These are phyloP conservation scores for Nitzschia sp. DNA, from an alignment of 108 stramenopile species.

Conservation along the genomic window DNA sequence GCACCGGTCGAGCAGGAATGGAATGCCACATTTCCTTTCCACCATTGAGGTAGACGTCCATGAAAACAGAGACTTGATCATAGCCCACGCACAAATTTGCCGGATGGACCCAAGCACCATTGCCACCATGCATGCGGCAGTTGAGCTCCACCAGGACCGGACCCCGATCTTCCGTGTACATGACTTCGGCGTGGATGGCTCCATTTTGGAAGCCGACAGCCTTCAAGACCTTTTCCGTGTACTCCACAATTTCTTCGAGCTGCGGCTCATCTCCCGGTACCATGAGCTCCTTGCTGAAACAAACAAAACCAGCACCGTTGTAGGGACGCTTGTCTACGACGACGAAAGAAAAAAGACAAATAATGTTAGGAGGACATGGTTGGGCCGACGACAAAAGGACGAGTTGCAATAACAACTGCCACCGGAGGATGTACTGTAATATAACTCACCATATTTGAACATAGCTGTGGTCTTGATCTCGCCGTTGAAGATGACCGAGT, in stretches of 20 bases:
- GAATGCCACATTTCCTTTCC: not conserved
- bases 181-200: slow-evolving; percentile 53
- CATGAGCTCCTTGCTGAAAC: slow-evolving; percentile 39
- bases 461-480: slow-evolving; percentile 86
- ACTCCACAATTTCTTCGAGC: slow-evolving; percentile 14
- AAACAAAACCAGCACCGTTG: slow-evolving; percentile 79
- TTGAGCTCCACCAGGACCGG: not conserved
- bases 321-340: slow-evolving; percentile 71
- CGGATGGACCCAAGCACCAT: slow-evolving; percentile 8
- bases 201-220: slow-evolving; percentile 47
- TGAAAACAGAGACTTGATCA: not conserved
- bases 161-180: not conserved
- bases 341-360: not conserved
- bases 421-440: no score
- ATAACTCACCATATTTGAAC: slow-evolving; percentile 72
- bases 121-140: slow-evolving; percentile 12
- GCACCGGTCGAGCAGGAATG: not conserved
- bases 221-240: slow-evolving; percentile 46
- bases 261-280: not conserved
- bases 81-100: slow-evolving; percentile 8
- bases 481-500: slow-evolving; percentile 84
- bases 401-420: no score
- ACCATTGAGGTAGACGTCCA: slow-evolving; percentile 9
- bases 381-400: not conserved
- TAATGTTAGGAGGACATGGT: not conserved